Evolutionary conservation across 2,329 filamentous ascomycete genomes (phyloP).

Genomic region (Alternaria hordeiaustralica): DNA sequence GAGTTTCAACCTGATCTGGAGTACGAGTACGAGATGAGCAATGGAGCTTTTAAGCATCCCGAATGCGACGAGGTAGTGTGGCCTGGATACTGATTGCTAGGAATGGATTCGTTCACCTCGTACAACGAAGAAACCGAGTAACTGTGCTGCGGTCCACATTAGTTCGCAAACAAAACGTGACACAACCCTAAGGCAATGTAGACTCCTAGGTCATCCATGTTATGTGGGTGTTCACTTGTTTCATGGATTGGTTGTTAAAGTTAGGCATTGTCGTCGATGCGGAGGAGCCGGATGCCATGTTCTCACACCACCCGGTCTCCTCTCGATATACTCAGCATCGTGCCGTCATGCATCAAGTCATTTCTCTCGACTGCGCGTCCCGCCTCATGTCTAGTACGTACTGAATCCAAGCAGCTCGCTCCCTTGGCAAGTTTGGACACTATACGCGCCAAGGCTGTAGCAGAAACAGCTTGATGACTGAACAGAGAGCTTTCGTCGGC

Average conservation of each 20-base stretch:
- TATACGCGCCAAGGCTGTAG: neutral
- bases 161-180: too few relatives aligned
- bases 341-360: neutral
- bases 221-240: neutral
- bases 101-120: neutral
- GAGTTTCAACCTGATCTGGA: conserved; percentile 61
- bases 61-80: conserved; percentile 17
- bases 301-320: neutral
- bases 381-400: neutral
- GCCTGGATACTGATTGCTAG: conserved; percentile 6
- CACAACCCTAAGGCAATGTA: neutral
- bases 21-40: conserved; percentile 49
- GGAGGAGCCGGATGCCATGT: neutral
- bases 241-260: neutral
- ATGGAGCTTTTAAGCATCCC: conserved; percentile 27
- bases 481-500: neutral
- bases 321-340: neutral
- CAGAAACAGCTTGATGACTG: neutral
- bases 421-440: neutral
- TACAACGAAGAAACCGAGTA: neutral
- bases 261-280: neutral
- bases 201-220: neutral
- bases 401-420: neutral
- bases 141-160: neutral
- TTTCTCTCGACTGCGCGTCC: neutral